Percentiles rank a stretch among this genome's conserved stretches.
Evolutionary conservation across 2,329 filamentous ascomycete genomes (phyloP).

Genomic region (Didymella segeticola): DNA sequence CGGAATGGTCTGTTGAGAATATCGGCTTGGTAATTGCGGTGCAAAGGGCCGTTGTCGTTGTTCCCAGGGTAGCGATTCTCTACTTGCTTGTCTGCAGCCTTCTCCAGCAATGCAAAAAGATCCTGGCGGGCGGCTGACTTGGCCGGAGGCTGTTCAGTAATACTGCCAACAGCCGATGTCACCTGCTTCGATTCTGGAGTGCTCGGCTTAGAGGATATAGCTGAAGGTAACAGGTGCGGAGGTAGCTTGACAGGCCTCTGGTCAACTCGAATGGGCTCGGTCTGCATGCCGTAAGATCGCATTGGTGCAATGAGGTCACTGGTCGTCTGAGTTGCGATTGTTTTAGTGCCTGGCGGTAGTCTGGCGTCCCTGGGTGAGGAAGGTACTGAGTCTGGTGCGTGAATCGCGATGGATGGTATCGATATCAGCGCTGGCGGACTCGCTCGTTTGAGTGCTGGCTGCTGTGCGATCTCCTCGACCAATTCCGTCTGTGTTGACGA

Average conservation of each 20-base stretch:
- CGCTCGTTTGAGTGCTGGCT: conserved; percentile 29
- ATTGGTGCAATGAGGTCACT: conserved; percentile 56
- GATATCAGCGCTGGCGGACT: conserved; percentile 51
- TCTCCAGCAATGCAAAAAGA: conserved; percentile 38
- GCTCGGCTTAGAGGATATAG: conserved; percentile 65
- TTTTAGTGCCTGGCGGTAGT: conserved; percentile 81
- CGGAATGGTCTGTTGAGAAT: conserved; percentile 71
- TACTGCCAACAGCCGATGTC: conserved; percentile 2
- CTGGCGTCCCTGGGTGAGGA: conserved; percentile 75
- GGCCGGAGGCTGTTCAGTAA: conserved; percentile 20
- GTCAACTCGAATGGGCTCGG: conserved; percentile 88
- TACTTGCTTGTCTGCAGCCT: conserved; percentile 44
- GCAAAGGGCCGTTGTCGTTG: conserved; percentile 79
- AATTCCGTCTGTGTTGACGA: conserved; percentile 67
- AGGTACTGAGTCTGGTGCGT: conserved; percentile 86
- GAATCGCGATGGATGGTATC: conserved; percentile 88
- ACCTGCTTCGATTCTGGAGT: conserved; percentile 43
- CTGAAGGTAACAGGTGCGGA: conserved; percentile 78
- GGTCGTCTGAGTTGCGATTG: conserved; percentile 80
- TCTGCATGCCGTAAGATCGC: conserved; percentile 74
- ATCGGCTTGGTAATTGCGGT: conserved; percentile 62
- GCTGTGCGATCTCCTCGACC: conserved; percentile 40
- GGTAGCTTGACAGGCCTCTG: conserved; percentile 77
- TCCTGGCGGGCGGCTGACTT: conserved; percentile 38
- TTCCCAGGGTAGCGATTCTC: conserved; percentile 77